A percentile compares a stretch with the other conserved stretches of the same genome.
Conservation (phyloP, 2,329 filamentous ascomycete genomes). For the Talaromyces pinophilus region DNA sequence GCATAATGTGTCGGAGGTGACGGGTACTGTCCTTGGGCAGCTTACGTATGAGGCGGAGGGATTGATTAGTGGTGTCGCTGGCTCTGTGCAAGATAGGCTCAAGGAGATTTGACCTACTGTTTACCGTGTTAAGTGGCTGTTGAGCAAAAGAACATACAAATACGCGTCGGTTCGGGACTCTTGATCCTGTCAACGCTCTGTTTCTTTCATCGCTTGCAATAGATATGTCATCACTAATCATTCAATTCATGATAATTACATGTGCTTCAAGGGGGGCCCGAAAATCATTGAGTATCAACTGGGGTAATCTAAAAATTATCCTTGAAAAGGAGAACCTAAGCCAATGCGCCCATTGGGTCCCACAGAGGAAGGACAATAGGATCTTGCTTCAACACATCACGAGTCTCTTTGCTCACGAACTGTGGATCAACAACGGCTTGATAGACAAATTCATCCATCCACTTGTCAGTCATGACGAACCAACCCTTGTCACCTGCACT, state of each 20-base stretch:
- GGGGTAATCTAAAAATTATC: neutral
- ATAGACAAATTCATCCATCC: constrained; percentile 80
- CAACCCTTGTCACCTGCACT: constrained; percentile 72
- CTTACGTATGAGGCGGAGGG: constrained; percentile 4
- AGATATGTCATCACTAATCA: neutral
- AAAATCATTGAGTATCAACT: neutral
- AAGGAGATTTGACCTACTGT: neutral
- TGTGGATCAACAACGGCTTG: constrained; percentile 80
- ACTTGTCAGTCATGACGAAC: constrained; percentile 83
- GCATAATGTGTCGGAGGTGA: constrained; percentile 19
- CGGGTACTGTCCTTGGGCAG: constrained; percentile 1
- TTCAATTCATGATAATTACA: neutral
- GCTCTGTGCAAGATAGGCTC: constrained; percentile 3
- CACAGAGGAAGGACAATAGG: constrained; percentile 72
- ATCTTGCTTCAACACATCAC: constrained; percentile 69
- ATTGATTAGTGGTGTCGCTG: constrained; percentile 5
- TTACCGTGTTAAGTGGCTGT: neutral
- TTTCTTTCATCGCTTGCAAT: neutral
- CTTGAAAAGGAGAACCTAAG: constrained; percentile 41
- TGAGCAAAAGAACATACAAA: neutral
- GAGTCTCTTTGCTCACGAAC: constrained; percentile 65
- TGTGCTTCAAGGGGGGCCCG: neutral
- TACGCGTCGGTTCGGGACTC: no score
- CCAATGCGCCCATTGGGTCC: constrained; percentile 78
- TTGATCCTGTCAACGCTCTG: neutral